Evolutionary conservation across 179 eudicot genomes (phyloP), one percentile per base, ranked within the genome.

Genomic region (Pouteria campechiana): DNA sequence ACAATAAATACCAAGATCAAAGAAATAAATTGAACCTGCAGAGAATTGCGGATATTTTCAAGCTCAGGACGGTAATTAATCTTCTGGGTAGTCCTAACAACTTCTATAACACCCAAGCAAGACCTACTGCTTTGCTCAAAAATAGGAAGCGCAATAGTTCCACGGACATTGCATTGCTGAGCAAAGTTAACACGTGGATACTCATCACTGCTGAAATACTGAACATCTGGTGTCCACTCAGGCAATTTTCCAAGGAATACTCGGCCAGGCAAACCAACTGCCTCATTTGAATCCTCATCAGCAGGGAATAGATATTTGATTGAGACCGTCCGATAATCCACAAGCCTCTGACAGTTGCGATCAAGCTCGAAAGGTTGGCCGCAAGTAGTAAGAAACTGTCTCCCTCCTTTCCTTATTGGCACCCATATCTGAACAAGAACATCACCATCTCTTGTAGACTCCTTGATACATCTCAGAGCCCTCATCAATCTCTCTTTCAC

Each of bases 181-280:
- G 96, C 94, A 57, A 82, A 72, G 36, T 64, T 48, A 50, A 87
- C 94, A 52, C 96, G 58, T 5, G 83, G 86, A 34, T 76, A 87
- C 69, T 87, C 96, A 30, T 87, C 86, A 7, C 54, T 64, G 46
- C 72, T 57, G 37, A 83, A 87, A 32, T 76, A 79, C 6, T 81
- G 61, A 50, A 87, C 96, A 77, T 87, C 96, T 17, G 96, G 96
- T 11, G 84, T 83, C 96, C 96, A 87, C 58, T 87, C 96, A 1
- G 96, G 96, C 17, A 80, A 94, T 50, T 77, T 79, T 13, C 68
- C 80, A 48, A 60, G 58, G 48, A 76, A 87, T 17, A 87, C 96
- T 37, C 94, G 37, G 3, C 87, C 93, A 30, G 94, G 94, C 55
- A 87, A 61, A 15, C 96, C 96, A 42, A 58, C 70, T 10, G 60